These are phyloP conservation scores for Casaregolazyma suthepensis DNA, from an alignment of 1,139 yeast species.

Conservation along the genomic window DNA sequence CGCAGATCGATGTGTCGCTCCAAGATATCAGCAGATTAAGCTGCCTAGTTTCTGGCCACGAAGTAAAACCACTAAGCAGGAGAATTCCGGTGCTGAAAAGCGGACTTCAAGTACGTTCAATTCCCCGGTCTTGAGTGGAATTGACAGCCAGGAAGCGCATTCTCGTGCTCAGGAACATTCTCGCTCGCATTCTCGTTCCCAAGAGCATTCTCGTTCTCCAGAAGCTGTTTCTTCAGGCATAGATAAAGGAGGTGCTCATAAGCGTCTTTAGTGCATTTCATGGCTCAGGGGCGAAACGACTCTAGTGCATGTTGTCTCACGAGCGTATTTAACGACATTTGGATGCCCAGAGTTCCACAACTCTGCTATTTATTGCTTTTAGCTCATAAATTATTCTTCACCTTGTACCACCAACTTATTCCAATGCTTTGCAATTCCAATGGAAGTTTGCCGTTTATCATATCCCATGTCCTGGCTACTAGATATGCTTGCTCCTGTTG, in stretches of 20 bases:
- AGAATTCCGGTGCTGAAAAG: background rate
- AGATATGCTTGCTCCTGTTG: constrained; percentile 32
- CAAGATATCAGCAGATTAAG: constrained; percentile 77
- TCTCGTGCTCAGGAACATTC: background rate
- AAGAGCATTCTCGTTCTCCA: background rate
- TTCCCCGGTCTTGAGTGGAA: background rate
- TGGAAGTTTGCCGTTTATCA: constrained; percentile 46
- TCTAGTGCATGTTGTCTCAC: no score
- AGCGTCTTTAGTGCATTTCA: background rate
- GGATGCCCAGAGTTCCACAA: background rate
- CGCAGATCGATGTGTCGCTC: constrained; percentile 87
- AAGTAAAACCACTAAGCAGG: constrained; percentile 52
- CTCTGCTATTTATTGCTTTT: no score
- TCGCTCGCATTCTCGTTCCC: background rate
- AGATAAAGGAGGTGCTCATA: background rate
- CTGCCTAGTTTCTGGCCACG: constrained; percentile 91
- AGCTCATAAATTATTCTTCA: background rate
- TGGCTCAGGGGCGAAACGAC: no score
- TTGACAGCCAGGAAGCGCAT: background rate
- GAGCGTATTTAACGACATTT: background rate
- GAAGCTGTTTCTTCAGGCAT: background rate
- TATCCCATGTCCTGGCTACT: constrained; percentile 35
- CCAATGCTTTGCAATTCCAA: constrained; percentile 58
- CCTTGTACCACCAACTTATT: constrained; percentile 57
- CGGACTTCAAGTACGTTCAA: background rate